Evolutionary conservation across 192 early-diverging fungal species (phyloP).

Genomic region (Backusella westeae): DNA sequence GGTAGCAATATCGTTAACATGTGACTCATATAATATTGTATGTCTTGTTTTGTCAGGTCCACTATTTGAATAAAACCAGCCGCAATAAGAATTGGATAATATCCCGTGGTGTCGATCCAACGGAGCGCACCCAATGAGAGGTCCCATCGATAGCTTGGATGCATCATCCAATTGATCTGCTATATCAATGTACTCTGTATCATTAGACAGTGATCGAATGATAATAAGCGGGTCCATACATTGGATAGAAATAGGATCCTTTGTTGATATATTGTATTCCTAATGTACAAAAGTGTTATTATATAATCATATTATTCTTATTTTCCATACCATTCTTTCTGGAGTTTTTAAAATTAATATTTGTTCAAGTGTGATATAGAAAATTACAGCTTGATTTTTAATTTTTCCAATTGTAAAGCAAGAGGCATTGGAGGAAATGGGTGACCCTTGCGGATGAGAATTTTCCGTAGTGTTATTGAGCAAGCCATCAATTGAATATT

Average conservation of each 20-base stretch:
- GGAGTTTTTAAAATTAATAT: background rate
- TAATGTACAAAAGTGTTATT: background rate
- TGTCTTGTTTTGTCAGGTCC: background rate
- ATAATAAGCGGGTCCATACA: background rate
- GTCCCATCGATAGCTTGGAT: background rate
- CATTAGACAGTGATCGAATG: background rate
- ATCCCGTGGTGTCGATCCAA: background rate
- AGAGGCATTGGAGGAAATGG: background rate
- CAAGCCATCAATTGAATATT: background rate
- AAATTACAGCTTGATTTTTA: background rate
- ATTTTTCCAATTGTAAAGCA: constrained; percentile 11
- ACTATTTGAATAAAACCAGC: background rate
- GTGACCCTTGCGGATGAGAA: background rate
- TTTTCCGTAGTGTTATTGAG: background rate
- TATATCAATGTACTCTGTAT: constrained; percentile 1
- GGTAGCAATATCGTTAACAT: background rate
- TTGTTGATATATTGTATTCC: background rate
- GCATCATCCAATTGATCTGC: background rate
- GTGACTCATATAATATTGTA: background rate
- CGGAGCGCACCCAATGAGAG: background rate
- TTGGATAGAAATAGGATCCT: constrained; percentile 4
- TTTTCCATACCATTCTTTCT: background rate
- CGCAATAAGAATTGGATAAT: background rate
- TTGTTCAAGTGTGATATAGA: constrained; percentile 2
- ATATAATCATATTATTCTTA: background rate